Evolutionary conservation across 805 yeast species (phyloP), one percentile per base, ranked within the genome.

Genomic region (Cyberlindnera amylophila): DNA sequence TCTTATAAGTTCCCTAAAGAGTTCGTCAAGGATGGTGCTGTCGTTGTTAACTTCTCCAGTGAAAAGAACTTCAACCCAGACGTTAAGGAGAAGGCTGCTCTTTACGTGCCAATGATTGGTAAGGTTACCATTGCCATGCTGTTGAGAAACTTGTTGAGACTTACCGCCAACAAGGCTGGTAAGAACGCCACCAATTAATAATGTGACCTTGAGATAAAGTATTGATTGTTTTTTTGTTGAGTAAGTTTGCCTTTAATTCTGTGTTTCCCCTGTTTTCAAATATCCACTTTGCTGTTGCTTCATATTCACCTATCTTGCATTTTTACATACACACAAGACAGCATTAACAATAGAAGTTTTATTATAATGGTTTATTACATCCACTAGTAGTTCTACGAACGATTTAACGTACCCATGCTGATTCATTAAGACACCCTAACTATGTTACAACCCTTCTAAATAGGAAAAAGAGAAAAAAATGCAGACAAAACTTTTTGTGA

Each of bases 91-190:
- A 82, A 77, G 53, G 98, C 99, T 6, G 82, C 96, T 1, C 69
- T 93, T 34, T 93, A 91, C 59, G 97, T 93, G 28, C 98, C 99
- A 14, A 83, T 88, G 58, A 87, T 89, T 24, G 99, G 99, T 14
- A 93, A 93, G 64, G 98, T 93, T 27, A 93, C 99, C 30, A 90
- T 93, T 48, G 79, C 96, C 46, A 93, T 93, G 97, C 68, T 93
- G 32, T 68, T 93, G 64, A 79, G 99, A 63, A 93, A 93, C 62
- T 70, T 93, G 65, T 65, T 93, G 45, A 77, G 99, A 52, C 70
- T 93, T 51, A 77, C 85, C 50, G 81, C 82, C 38, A 90, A 93
- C 68, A 76, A 74, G 39, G 33, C 44, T 8, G 23, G 39, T 15
- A 34, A 34, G 29, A 34, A 12, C n/a, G 19, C 29, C n/a, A 15